Conservation (phyloP, 2,329 filamentous ascomycete genomes). For the Pseudonectria foliicola region DNA sequence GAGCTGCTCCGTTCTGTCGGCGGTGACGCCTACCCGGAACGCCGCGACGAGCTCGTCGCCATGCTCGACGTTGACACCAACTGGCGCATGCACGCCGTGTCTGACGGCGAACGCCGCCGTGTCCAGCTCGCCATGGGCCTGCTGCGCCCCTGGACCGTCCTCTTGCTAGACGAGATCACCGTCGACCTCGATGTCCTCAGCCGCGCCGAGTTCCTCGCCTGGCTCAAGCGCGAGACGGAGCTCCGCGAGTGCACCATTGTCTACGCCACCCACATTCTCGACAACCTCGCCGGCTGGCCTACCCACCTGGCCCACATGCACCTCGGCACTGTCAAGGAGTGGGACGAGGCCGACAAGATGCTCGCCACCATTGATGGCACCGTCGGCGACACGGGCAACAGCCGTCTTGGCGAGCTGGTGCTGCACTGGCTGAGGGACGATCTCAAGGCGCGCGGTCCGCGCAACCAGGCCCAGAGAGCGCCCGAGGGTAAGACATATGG, state of each 20-base stretch:
- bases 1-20: conserved; percentile 82
- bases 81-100: conserved; percentile 96
- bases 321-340: conserved; percentile 79
- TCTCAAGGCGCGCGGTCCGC: conserved; percentile 68
- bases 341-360: conserved; percentile 67
- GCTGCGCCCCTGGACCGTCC: conserved; percentile 80
- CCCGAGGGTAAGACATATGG: conserved; percentile 60
- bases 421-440: conserved; percentile 81
- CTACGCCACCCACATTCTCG: conserved; percentile 94
- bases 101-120: conserved; percentile 81
- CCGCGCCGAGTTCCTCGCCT: conserved; percentile 75
- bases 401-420: conserved; percentile 78
- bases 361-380: conserved; percentile 42
- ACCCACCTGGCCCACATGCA: conserved; percentile 96
- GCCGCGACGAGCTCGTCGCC: conserved; percentile 76
- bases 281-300: conserved; percentile 91
- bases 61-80: conserved; percentile 87
- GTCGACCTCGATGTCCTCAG: conserved; percentile 89
- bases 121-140: conserved; percentile 97
- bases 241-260: conserved; percentile 79
- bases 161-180: conserved; percentile 93
- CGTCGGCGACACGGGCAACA: conserved; percentile 56
- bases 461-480: conserved; percentile 49
- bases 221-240: conserved; percentile 83
- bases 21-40: conserved; percentile 71